Conservation (phyloP, 495 filamentous ascomycete genomes). For the Hypomontagnella monticulosa region DNA sequence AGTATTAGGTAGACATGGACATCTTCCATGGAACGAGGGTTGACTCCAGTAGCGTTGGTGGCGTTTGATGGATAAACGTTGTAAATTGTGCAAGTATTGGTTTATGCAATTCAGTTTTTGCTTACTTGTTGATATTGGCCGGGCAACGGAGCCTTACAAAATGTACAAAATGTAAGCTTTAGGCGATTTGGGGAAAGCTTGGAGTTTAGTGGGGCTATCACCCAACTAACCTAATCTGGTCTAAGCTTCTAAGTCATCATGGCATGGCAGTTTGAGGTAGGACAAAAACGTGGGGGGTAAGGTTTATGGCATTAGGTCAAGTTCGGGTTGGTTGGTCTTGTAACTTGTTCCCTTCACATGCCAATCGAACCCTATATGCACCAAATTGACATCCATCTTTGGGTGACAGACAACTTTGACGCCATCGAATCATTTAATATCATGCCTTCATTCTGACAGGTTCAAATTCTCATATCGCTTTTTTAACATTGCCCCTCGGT, state of each 20-base stretch:
- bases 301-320: constrained; percentile 10
- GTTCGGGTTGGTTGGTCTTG: background rate
- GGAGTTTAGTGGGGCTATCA: constrained; percentile 1
- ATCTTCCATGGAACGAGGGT: constrained; percentile 19
- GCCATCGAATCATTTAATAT: constrained; percentile 14
- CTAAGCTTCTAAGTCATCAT: constrained; percentile 10
- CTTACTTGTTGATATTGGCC: constrained; percentile 26
- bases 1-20: no score
- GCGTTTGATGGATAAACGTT: constrained; percentile 20
- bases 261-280: background rate
- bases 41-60: constrained; percentile 4
- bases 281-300: background rate
- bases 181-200: constrained; percentile 18
- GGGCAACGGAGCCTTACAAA: constrained; percentile 18
- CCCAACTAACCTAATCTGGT: background rate
- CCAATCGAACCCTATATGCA: constrained; percentile 14
- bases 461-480: constrained; percentile 8
- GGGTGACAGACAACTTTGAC: constrained; percentile 5
- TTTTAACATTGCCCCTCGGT: background rate
- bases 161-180: background rate
- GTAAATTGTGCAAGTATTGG: constrained; percentile 35
- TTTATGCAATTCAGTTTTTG: constrained; percentile 30
- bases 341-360: constrained; percentile 44
- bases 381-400: background rate
- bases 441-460: constrained; percentile 13